Conservation (phyloP, 768 basidiomycete genomes). For the Dioszegia aurantiaca region DNA sequence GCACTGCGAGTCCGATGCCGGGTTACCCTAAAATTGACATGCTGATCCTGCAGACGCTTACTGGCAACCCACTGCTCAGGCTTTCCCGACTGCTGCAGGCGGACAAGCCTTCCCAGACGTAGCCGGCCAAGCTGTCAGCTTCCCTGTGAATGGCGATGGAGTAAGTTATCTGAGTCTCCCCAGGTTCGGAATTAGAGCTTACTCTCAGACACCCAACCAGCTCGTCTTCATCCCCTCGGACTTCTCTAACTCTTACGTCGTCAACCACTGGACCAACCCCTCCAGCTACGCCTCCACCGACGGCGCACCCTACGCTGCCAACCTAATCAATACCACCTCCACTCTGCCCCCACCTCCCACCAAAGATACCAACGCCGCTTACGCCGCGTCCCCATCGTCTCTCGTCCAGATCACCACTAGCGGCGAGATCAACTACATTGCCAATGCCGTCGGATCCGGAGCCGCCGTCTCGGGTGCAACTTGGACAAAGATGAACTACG, state of each 20-base stretch:
- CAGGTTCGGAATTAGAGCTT: not conserved
- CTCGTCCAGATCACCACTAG: conserved; percentile 48
- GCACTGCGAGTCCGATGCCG: conserved; percentile 76
- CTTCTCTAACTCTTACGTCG: conserved; percentile 67
- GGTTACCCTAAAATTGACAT: too few relatives aligned
- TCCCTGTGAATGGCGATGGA: conserved; percentile 60
- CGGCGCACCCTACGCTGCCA: conserved; percentile 44
- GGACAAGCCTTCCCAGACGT: conserved; percentile 63
- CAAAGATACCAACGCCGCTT: conserved; percentile 43
- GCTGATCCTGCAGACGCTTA: conserved; percentile 60
- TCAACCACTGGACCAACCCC: conserved; percentile 56
- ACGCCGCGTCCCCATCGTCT: conserved; percentile 45
- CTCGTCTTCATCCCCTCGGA: conserved; percentile 77
- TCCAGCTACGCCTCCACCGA: conserved; percentile 33
- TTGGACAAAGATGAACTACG: conserved; percentile 51
- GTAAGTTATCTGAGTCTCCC: conserved; percentile 49
- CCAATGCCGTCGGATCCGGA: conserved; percentile 35
- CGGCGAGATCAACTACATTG: conserved; percentile 50
- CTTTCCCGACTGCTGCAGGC: conserved; percentile 58
- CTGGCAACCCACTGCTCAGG: conserved; percentile 70
- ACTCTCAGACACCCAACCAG: conserved; percentile 63
- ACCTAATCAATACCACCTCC: conserved; percentile 52
- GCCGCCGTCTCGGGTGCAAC: conserved; percentile 36
- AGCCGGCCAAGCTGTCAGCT: conserved; percentile 67
- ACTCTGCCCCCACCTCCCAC: conserved; percentile 46